phyloP scores from a whole-genome alignment of 164 flowering plant genomes.

The Aristolochia contorta region DNA sequence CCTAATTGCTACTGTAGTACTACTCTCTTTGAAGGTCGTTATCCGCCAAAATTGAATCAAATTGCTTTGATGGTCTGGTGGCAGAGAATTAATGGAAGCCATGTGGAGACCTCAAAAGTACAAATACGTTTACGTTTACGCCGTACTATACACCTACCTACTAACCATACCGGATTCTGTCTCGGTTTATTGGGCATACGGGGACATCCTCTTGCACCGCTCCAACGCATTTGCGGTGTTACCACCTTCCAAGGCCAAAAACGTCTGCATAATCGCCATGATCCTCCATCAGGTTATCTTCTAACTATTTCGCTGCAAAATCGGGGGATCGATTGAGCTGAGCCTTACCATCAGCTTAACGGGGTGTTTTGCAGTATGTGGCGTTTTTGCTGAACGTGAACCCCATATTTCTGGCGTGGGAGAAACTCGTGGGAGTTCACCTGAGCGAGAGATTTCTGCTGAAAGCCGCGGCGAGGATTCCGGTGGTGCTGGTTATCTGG shows the following conservation, averaged over 20 bases:
- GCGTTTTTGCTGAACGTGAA: constrained; percentile 7
- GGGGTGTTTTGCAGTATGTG: constrained; percentile 3
- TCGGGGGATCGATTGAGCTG: too few species aligned
- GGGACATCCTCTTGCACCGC: constrained; percentile 7
- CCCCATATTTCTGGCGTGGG: constrained; percentile 10
- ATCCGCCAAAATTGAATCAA: not conserved
- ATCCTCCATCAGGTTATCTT: constrained; percentile 10
- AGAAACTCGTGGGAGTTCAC: constrained; percentile 7
- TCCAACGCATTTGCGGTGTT: constrained; percentile 9
- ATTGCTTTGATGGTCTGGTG: not conserved
- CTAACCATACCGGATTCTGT: constrained; percentile 7
- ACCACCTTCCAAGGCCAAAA: constrained; percentile 2
- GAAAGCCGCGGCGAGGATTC: constrained; percentile 7
- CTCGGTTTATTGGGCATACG: constrained; percentile 12
- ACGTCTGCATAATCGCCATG: constrained; percentile 7
- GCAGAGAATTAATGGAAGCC: constrained; percentile 10
- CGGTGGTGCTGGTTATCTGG: constrained; percentile 8
- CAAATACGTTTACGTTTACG: constrained; percentile 4
- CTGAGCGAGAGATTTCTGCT: not conserved
- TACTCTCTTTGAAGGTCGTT: too few species aligned
- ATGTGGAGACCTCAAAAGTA: constrained; percentile 13
- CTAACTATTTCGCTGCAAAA: not conserved
- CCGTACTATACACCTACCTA: constrained; percentile 4
- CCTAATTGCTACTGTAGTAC: too few species aligned
- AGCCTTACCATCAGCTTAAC: not conserved